Base-by-base conservation (phyloP, 1,284 basidiomycete genomes). In the Spongiforma sp. region DNA sequence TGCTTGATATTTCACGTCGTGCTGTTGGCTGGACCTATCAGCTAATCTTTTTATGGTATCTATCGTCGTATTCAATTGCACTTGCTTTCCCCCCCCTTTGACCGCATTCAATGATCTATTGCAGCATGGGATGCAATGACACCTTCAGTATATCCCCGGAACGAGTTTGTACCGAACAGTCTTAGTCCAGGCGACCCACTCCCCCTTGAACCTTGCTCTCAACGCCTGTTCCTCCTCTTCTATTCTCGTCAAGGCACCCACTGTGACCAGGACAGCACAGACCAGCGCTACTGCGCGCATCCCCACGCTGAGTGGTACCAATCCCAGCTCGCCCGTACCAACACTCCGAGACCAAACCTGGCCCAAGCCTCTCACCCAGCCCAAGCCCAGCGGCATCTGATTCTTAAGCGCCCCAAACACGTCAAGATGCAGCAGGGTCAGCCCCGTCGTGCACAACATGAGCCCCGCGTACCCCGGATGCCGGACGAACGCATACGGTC, bases 381-480 rank as follows among this genome's bases (percentile, higher is more conserved):
- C 15, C 37, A 9, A 15, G 4, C 24, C n/a, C n/a, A n/a, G n/a
- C n/a, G n/a, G n/a, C n/a, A n/a, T n/a, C n/a, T n/a, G n/a, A n/a
- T n/a, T n/a, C n/a, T n/a, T n/a, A n/a, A n/a, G 46, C 21, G 30
- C n/a, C 26, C 5, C 48, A 28, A 66, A 34, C 50, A 24, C 34
- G 21, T 61, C 61, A 19, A 63, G 11, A 15, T 73, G 64, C 24
- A 68, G 43, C 19, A 61, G 4, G 14, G 61, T 54, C 1, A 70
- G 52, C 19, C 71, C 71, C 1, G 55, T n/a, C 24, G 61, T 62
- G 17, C 62, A 67, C 33, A 71, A 28, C 15, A 70, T 9, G 9
- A 67, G 60, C n/a, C 72, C 73, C 0, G 68, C 65, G 57, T 77
- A 79, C 19, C 74, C 69, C 0, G 78, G 78, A 59, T 79, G 78